phyloP scores from a whole-genome alignment of 176 grass and related monocot species.

The Juncus effusus region DNA sequence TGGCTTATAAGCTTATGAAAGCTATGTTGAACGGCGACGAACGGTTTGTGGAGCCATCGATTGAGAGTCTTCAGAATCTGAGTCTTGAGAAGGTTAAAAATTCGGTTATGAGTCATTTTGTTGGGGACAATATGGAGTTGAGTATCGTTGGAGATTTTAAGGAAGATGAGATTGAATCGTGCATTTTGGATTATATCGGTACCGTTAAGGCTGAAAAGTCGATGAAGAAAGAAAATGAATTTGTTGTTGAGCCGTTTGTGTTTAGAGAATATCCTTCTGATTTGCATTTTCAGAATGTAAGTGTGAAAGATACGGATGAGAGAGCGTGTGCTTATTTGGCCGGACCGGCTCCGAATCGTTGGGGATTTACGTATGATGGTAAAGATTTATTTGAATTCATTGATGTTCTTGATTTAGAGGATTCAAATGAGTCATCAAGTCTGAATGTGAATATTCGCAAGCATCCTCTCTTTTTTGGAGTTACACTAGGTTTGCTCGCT shows the following conservation, averaged over 20 bases:
- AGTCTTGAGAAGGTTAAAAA: constrained; percentile 85
- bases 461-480: constrained; percentile 92
- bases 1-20: constrained; percentile 94
- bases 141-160: constrained; percentile 95
- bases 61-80: constrained; percentile 80
- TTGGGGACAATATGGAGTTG: constrained; percentile 89
- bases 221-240: constrained; percentile 8
- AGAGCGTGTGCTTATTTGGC: constrained; percentile 98
- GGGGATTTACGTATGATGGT: constrained; percentile 85
- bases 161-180: constrained; percentile 88
- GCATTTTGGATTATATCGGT: constrained; percentile 95
- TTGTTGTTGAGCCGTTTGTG: constrained; percentile 59
- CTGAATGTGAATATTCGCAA: constrained; percentile 41
- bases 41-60: constrained; percentile 88
- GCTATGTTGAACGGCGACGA: constrained; percentile 91
- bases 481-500: constrained; percentile 72
- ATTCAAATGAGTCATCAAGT: constrained; percentile 32
- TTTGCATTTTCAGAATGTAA: constrained; percentile 88
- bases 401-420: constrained; percentile 36
- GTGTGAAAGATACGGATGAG: constrained; percentile 97
- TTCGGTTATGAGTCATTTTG: constrained; percentile 93
- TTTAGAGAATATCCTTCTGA: constrained; percentile 84
- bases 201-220: constrained; percentile 44
- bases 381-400: constrained; percentile 76
- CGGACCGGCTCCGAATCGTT: constrained; percentile 89